phyloP scores from a whole-genome alignment of 1,284 basidiomycete genomes.

The Cryptococcus sp. region DNA sequence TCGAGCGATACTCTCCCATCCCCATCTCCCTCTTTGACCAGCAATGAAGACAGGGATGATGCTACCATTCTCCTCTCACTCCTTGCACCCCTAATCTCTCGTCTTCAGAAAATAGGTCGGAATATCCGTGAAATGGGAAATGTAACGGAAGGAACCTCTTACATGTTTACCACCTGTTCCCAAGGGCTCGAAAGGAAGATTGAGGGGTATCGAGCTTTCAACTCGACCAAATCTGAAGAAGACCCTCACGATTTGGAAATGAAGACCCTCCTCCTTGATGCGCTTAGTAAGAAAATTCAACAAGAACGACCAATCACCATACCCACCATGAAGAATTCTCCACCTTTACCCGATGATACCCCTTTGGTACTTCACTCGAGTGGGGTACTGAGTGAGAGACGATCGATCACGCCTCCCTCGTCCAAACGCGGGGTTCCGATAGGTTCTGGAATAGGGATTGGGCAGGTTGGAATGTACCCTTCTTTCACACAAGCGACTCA shows the following conservation, averaged over 20 bases:
- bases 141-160: no score
- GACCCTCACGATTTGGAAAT: slow-evolving; percentile 24
- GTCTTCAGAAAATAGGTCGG: background rate
- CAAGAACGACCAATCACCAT: slow-evolving; percentile 8
- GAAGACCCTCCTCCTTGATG: slow-evolving; percentile 22
- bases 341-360: slow-evolving; percentile 1
- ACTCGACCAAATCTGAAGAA: background rate
- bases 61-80: background rate
- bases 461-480: background rate
- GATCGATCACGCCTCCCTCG: background rate
- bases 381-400: background rate
- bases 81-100: background rate
- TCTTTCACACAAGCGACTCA: background rate
- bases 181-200: no score
- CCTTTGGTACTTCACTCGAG: slow-evolving; percentile 26
- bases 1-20: no score
- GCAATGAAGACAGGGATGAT: no score
- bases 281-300: slow-evolving; percentile 26
- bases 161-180: no score
- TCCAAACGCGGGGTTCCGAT: background rate
- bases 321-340: background rate
- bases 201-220: background rate
- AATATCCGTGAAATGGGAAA: background rate
- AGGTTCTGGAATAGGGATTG: background rate
- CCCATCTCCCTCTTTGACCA: no score